Conservation (phyloP, 106 monocot genomes). For the Triglochin maritima region DNA sequence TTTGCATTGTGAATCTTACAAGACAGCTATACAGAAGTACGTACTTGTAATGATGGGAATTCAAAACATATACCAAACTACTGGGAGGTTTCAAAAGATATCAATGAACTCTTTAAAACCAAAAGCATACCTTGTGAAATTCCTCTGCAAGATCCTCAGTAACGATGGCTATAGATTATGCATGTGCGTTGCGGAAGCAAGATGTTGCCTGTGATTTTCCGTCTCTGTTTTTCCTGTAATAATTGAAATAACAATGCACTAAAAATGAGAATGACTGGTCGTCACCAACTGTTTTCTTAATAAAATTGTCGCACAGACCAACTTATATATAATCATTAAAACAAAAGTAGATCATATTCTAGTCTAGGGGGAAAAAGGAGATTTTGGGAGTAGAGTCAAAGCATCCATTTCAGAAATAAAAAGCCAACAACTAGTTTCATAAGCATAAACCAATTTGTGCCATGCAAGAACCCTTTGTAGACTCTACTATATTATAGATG, state of each 20-base stretch:
- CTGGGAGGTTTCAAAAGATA: neutral
- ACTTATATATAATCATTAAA: neutral
- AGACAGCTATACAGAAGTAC: too few species aligned
- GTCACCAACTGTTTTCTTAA: neutral
- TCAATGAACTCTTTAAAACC: neutral
- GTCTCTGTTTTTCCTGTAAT: constrained; percentile 2
- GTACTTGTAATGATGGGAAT: too few species aligned
- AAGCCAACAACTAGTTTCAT: too few species aligned
- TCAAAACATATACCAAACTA: neutral
- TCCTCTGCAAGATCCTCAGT: constrained; percentile 64
- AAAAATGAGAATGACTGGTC: neutral
- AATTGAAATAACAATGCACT: neutral
- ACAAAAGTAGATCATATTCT: neutral
- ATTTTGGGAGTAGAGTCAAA: neutral
- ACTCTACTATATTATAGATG: too few species aligned
- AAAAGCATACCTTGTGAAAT: constrained; percentile 46
- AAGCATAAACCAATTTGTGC: too few species aligned
- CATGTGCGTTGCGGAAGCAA: constrained; percentile 57
- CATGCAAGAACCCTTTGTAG: too few species aligned
- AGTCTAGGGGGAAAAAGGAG: neutral
- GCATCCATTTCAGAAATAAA: neutral
- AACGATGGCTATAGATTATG: constrained; percentile 69
- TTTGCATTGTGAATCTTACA: too few species aligned
- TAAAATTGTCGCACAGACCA: neutral
- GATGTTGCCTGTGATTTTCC: constrained; percentile 19